Evolutionary conservation across 257 asterid species (phyloP).

Genomic region (Striga asiatica): DNA sequence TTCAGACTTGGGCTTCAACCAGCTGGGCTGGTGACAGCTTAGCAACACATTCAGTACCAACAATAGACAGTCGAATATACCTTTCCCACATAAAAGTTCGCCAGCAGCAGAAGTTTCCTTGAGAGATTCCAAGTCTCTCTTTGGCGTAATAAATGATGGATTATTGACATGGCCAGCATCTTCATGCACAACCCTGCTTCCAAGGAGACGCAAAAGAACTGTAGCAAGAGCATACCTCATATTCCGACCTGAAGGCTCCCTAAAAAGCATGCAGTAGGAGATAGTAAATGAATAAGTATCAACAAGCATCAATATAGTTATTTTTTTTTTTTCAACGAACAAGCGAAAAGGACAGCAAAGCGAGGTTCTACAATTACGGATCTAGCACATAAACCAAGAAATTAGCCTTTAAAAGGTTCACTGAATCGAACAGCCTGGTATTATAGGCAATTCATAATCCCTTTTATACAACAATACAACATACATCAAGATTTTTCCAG

Average conservation of each 20-base stretch:
- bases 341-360: no score
- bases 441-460: no score
- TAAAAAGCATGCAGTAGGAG: constrained; percentile 8
- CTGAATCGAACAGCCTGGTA: no score
- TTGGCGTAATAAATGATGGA: constrained; percentile 30
- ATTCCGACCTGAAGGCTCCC: constrained; percentile 35
- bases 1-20: constrained; percentile 62
- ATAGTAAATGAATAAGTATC: not conserved
- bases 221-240: constrained; percentile 75
- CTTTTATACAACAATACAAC: no score
- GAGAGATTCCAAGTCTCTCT: constrained; percentile 45
- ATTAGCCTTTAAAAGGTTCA: no score
- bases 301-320: not conserved
- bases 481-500: no score
- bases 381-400: no score
- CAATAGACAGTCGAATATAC: constrained; percentile 70
- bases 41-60: constrained; percentile 82
- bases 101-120: constrained; percentile 38
- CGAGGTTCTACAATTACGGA: no score
- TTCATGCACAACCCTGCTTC: constrained; percentile 88
- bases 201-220: constrained; percentile 75
- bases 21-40: constrained; percentile 79
- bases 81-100: constrained; percentile 40
- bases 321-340: no score
- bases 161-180: constrained; percentile 47